These are phyloP conservation scores for Thyridium curvatum DNA, from an alignment of 2,329 filamentous ascomycete genomes.

Conservation along the genomic window DNA sequence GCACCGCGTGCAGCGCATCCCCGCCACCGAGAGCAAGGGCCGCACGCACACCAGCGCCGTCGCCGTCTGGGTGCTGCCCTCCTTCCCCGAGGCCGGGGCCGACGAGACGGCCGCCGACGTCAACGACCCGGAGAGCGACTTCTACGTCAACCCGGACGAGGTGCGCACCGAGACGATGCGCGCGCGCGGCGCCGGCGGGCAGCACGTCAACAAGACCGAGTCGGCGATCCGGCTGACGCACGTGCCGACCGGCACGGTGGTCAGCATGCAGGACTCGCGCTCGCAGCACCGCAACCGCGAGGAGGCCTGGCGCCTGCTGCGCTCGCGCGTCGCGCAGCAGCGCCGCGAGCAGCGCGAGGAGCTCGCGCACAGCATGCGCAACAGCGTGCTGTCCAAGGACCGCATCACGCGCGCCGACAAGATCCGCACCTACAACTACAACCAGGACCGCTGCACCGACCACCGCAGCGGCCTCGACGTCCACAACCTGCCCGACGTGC, in stretches of 20 bases:
- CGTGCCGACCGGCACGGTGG: conserved; percentile 75
- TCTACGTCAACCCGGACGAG: conserved; percentile 80
- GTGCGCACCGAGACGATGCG: conserved; percentile 86
- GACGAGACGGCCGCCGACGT: conserved; percentile 48
- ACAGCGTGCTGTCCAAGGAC: conserved; percentile 72
- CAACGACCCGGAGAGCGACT: conserved; percentile 83
- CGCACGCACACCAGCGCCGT: conserved; percentile 91
- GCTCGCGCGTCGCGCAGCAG: conserved; percentile 73
- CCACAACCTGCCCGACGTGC: conserved; percentile 74
- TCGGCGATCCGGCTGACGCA: conserved; percentile 92
- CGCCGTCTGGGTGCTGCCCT: conserved; percentile 86
- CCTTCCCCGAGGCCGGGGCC: conserved; percentile 56
- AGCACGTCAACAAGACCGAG: conserved; percentile 98
- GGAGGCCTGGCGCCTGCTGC: conserved; percentile 78
- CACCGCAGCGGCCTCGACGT: conserved; percentile 76
- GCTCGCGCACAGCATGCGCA: conserved; percentile 64
- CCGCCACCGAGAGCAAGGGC: conserved; percentile 83
- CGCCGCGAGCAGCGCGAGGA: conserved; percentile 79
- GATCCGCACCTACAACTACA: conserved; percentile 83
- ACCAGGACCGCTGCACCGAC: conserved; percentile 74
- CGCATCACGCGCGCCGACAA: conserved; percentile 90
- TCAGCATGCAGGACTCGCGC: conserved; percentile 87
- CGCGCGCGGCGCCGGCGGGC: conserved; percentile 84
- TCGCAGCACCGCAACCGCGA: conserved; percentile 88
- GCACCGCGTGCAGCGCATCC: conserved; percentile 89